Conservation (phyloP, 805 yeast genomes). For the Candida xyloterini region DNA sequence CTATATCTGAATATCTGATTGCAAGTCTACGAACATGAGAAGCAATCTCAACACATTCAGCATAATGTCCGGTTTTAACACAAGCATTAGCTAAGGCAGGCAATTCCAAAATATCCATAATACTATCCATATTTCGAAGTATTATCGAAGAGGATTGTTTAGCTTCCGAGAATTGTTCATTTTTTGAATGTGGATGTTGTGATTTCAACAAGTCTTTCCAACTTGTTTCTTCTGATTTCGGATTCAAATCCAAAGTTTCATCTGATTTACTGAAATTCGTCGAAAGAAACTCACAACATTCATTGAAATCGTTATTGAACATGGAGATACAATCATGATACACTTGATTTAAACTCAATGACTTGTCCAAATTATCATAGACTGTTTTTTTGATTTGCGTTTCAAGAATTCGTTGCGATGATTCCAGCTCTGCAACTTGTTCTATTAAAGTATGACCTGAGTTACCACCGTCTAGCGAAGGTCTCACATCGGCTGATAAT, state of each 20-base stretch:
- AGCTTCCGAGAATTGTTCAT: constrained; percentile 10
- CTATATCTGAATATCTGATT: constrained; percentile 63
- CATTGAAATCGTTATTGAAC: constrained; percentile 34
- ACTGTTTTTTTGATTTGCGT: constrained; percentile 40
- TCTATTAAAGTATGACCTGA: constrained; percentile 47
- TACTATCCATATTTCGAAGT: constrained; percentile 61
- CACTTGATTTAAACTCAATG: constrained; percentile 37
- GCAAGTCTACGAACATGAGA: constrained; percentile 66
- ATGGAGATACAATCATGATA: constrained; percentile 34
- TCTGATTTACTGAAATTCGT: constrained; percentile 28
- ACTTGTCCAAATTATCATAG: constrained; percentile 41
- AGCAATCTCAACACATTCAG: constrained; percentile 84
- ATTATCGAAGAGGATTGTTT: constrained; percentile 35
- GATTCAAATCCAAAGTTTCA: constrained; percentile 12
- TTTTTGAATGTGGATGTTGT: constrained; percentile 16
- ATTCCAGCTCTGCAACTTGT: constrained; percentile 72
- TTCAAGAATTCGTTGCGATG: constrained; percentile 48
- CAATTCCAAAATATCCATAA: constrained; percentile 75
- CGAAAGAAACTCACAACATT: constrained; percentile 31
- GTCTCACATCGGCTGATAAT: constrained; percentile 24
- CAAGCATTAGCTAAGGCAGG: constrained; percentile 85
- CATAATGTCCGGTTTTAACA: constrained; percentile 80
- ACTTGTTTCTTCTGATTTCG: constrained; percentile 13
- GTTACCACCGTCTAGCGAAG: constrained; percentile 21
- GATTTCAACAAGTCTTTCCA: constrained; percentile 25